phyloP scores from a whole-genome alignment of 495 filamentous ascomycete species.

The Friedmanniomyces simplex region DNA sequence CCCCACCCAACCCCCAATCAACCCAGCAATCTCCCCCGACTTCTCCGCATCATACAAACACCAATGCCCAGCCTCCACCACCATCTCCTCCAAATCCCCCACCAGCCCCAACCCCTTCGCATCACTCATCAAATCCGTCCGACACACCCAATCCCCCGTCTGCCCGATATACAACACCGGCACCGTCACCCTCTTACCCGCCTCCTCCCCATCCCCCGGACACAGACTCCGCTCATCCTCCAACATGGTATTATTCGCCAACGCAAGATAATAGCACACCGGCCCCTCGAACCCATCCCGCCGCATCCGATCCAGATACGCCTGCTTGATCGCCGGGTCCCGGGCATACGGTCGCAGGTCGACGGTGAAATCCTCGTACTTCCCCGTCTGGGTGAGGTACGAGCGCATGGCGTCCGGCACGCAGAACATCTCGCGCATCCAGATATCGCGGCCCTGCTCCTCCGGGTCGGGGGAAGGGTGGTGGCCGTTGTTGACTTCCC shows the following conservation, averaged over 20 bases:
- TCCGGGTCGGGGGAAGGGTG: not conserved
- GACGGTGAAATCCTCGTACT: conserved; percentile 9
- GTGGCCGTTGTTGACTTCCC: conserved; percentile 1
- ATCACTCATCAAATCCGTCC: conserved; percentile 6
- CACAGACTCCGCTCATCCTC: conserved; percentile 13
- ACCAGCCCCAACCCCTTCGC: conserved; percentile 6
- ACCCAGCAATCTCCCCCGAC: conserved; percentile 9
- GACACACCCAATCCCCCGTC: conserved; percentile 13
- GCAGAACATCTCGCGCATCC: conserved; percentile 15
- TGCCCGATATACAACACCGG: conserved; percentile 18
- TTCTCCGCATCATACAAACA: conserved; percentile 9
- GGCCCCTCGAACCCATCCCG: conserved; percentile 14
- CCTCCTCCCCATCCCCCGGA: not conserved
- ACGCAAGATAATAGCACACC: conserved; percentile 12
- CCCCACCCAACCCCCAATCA: conserved; percentile 6
- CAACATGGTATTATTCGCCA: not conserved
- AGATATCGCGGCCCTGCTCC: conserved; percentile 2
- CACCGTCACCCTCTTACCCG: conserved; percentile 4
- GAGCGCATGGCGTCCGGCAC: not conserved
- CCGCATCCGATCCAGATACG: conserved; percentile 7
- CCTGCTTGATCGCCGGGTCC: conserved; percentile 2
- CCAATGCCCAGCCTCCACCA: conserved; percentile 18
- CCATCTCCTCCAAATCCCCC: conserved; percentile 6
- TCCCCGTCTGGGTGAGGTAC: conserved; percentile 7
- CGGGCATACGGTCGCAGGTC: conserved; percentile 11